phyloP scores from a whole-genome alignment of 148 eudicot genomes.

The Amaranthus palmeri region DNA sequence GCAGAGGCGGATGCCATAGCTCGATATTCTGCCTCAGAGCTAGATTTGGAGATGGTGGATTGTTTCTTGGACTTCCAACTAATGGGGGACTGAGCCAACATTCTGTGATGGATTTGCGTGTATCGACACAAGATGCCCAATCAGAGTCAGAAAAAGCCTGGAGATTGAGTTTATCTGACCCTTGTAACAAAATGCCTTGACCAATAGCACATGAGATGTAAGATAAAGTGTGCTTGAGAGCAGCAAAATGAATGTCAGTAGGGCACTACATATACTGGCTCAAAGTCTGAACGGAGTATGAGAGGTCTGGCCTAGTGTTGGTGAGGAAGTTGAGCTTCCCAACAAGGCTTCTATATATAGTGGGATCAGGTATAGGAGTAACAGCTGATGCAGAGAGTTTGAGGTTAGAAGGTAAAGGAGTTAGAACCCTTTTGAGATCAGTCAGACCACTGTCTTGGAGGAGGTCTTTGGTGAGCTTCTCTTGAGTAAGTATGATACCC shows the following conservation, averaged over 20 bases:
- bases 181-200: neutral
- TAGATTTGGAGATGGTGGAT: neutral
- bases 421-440: neutral
- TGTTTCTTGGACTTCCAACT: neutral
- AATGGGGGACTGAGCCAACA: neutral
- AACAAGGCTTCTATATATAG: too few species aligned
- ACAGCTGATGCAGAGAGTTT: too few species aligned
- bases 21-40: neutral
- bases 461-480: neutral
- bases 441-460: neutral
- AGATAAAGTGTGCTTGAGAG: neutral
- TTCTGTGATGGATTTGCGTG: neutral
- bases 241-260: neutral
- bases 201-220: neutral
- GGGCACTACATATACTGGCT: too few species aligned
- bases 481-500: neutral
- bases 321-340: too few species aligned
- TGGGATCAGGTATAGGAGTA: too few species aligned
- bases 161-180: neutral
- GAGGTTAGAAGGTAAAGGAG: neutral
- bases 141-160: neutral
- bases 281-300: too few species aligned
- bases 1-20: neutral
- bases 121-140: neutral
- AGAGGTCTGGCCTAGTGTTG: too few species aligned